These are phyloP conservation scores for Metschnikowia proteae DNA, from an alignment of 805 yeast genomes.

Conservation along the genomic window DNA sequence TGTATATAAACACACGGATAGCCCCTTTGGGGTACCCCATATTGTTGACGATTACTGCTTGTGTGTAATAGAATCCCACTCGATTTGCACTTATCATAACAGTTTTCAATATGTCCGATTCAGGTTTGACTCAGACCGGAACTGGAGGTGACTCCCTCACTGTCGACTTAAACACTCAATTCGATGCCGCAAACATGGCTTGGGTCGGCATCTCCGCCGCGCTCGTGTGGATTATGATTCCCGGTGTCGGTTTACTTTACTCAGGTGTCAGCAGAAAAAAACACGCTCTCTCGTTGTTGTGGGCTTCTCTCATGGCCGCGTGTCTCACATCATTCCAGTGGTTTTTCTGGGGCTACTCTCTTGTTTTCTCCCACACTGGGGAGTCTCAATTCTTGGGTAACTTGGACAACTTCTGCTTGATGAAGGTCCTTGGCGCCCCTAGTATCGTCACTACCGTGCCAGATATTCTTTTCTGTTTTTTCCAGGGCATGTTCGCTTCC, in stretches of 20 bases:
- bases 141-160: constrained; percentile 81
- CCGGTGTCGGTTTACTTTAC: constrained; percentile 91
- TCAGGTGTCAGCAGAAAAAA: constrained; percentile 93
- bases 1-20: neutral
- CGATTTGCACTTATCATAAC: neutral
- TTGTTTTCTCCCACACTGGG: constrained; percentile 71
- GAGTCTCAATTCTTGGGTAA: constrained; percentile 72
- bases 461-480: constrained; percentile 82
- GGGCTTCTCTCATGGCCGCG: constrained; percentile 91
- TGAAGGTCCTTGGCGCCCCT: constrained; percentile 79
- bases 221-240: constrained; percentile 93
- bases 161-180: constrained; percentile 66
- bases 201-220: constrained; percentile 79
- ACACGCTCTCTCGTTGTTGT: constrained; percentile 88
- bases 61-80: neutral
- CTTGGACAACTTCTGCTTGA: constrained; percentile 74
- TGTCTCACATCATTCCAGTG: constrained; percentile 87
- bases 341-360: constrained; percentile 83
- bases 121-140: constrained; percentile 48
- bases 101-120: neutral
- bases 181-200: constrained; percentile 72
- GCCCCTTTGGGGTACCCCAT: neutral
- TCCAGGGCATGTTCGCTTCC: constrained; percentile 96
- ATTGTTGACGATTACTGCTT: neutral
- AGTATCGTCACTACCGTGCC: constrained; percentile 69